Evolutionary conservation across 1,139 yeast genomes (phyloP), one percentile per base, ranked within the genome.

Genomic region (Sugiyamaella grinbergsii): DNA sequence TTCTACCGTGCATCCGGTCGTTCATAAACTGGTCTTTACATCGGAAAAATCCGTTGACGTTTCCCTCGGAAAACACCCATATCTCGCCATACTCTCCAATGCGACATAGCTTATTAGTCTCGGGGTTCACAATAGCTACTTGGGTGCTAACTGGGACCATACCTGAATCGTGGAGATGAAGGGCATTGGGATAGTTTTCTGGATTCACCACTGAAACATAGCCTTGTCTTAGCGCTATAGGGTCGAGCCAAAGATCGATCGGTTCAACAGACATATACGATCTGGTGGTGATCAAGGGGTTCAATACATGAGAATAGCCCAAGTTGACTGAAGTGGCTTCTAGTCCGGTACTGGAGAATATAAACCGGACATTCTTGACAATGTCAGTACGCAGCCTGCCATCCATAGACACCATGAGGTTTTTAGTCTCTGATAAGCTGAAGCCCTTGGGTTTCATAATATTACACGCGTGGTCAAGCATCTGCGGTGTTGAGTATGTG

Each of bases 61-160:
- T 89, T 0, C 93, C 95, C 59, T 90, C 96, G 1, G 96, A 85
- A 55, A 86, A 80, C 2, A 93, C 94, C 98, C 98, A 93, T 42
- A 93, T 90, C 70, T 93, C 98, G 34, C 99, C 99, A 66, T 82
- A 84, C 66, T 94, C 98, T n/a, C 98, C 98, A 52, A 83, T 85
- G 54, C 79, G 81, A 67, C 98, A 93, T 15, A 90, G 71, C 48
- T 73, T 71, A 45, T 80, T 70, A 0, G 97, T 93, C 65, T 91
- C 97, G 0, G 98, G 98, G 59, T 94, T 94, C 4, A 93, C 98
- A 55, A 93, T 87, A 1, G 96, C 94, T 38, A 94, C 81, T 64
- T 90, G 95, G 0, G 98, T 88, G 64, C 95, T 88, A 13, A 90
- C 93, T 0, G 97, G 95, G 0, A 91, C 97, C 79, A 91, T 86